Evolutionary conservation across 805 yeast genomes (phyloP), one percentile per base, ranked within the genome.

Genomic region (Komagataella ulmi): DNA sequence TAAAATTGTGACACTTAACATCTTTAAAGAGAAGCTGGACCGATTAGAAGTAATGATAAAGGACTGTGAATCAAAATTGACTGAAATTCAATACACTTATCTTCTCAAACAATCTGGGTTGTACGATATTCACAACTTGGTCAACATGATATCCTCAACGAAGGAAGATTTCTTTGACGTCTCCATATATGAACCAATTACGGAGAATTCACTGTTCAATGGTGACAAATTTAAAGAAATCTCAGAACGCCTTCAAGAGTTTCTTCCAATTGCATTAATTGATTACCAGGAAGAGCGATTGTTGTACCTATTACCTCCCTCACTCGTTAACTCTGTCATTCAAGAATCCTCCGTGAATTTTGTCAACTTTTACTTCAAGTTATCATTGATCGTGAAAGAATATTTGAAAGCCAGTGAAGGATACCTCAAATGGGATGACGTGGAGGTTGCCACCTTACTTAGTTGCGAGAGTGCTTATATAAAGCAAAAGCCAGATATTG

Each of bases 61-160:
- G 2, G 59, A 59, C 3, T 55, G 68, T 7, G 71, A 75, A n/a
- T 49, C 60, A 1, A 63, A 70, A 18, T 61, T 84, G 54, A 67
- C 69, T 3, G 62, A 66, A 7, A 56, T 70, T 6, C 84, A 81
- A 57, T 75, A 74, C 44, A 70, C 68, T 17, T 60, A 66, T 1
- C 64, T 84, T 14, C 65, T 85, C 45, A 65, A 68, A 17, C 75
- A 72, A 45, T 76, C 86, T 21, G 77, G 77, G 0, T 63, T 85
- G 36, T 69, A 68, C n/a, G 77, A 83, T 52, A 79, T 76, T 57
- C 79, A 73, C 61, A 85, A 83, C 59, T 64, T 85, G 49, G 70
- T 83, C 53, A 81, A 82, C 58, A 80, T 85, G 84, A 81, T 85
- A n/a, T 81, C 78, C 63, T 83, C 85, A 12, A 65, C 70, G 56